Base-by-base conservation (phyloP, 2,329 filamentous ascomycete genomes). In the Penicillium sclerotiorum region DNA sequence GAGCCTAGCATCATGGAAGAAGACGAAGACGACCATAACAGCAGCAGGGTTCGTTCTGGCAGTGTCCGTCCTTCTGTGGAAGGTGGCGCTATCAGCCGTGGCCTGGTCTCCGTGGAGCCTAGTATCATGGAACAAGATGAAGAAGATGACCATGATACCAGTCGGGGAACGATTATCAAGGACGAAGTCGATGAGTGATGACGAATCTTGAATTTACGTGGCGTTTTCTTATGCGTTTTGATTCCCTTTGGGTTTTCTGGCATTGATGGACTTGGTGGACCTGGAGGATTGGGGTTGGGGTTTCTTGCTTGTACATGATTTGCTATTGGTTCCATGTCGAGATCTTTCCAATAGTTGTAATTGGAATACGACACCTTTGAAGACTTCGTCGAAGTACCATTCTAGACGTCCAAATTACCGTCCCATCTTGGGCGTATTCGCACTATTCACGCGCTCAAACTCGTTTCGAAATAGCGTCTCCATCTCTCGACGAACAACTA, bases 101-200 rank as follows among this genome's bases (percentile, higher is more conserved):
- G 46, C 9, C 52, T 57, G 15, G 52, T 69, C 15, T 62, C 65
- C 1, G 53, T 69, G 8, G 67, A 74, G 41, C 66, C 66, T 13
- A 72, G 68, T 47, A 68, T 72, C 8, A 62, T 70, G 53, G 67
- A 73, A 38, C 70, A 70, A 23, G 69, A 73, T 37, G 69, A 73
- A 56, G 67, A 73, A 56, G 67, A 72, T 18, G 62, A 62, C 13
- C 49, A 60, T 45, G 62, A 58, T 36, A 63, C 65, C 35, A 70
- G 67, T 43, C 58, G 61, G 25, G 60, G 52, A 27, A 69, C 66
- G 13, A 50, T 67, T 17, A 64, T 70, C 44, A 69, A 70, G 48
- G 60, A 65, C 5, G 67, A 70, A 44, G 48, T 38, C 21, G 66
- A 68, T 45, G 66, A 67, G 39, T 62, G 53, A 63, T 53, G 54